Percentiles rank a stretch among this genome's conserved stretches.
phyloP scores from a whole-genome alignment of 306 rosid genomes.

The Psophocarpus tetragonolobus region DNA sequence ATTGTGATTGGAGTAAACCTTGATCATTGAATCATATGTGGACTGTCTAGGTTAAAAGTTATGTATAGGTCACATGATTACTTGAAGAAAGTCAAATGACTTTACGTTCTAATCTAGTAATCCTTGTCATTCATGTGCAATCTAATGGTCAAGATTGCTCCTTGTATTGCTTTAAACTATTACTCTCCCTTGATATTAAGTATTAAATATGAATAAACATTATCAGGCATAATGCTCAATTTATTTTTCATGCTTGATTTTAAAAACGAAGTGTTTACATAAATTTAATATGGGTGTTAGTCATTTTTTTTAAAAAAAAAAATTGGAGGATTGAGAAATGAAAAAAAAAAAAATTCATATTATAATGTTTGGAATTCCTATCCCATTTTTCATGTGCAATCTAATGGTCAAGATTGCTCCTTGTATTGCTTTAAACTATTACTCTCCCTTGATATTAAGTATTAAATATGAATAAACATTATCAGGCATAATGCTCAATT shows the following conservation, averaged over 20 bases:
- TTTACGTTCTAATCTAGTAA: neutral
- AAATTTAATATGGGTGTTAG: neutral
- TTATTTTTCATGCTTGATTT: neutral
- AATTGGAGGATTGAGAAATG: neutral
- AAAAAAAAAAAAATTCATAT: neutral
- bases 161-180: neutral
- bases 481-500: too few relatives aligned
- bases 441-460: neutral
- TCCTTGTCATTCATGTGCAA: neutral
- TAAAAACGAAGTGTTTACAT: neutral
- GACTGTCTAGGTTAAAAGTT: too few relatives aligned
- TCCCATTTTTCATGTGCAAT: neutral
- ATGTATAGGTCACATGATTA: too few relatives aligned
- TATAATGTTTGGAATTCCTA: neutral
- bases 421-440: neutral
- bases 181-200: neutral
- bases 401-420: neutral
- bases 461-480: neutral
- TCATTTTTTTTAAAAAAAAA: neutral
- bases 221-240: too few relatives aligned
- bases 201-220: neutral
- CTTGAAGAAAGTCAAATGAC: neutral
- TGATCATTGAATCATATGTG: too few relatives aligned
- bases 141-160: neutral
- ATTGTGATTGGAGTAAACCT: too few relatives aligned